Evolutionary conservation across 257 asterid species (phyloP).

Genomic region (Fraxinus anomala): DNA sequence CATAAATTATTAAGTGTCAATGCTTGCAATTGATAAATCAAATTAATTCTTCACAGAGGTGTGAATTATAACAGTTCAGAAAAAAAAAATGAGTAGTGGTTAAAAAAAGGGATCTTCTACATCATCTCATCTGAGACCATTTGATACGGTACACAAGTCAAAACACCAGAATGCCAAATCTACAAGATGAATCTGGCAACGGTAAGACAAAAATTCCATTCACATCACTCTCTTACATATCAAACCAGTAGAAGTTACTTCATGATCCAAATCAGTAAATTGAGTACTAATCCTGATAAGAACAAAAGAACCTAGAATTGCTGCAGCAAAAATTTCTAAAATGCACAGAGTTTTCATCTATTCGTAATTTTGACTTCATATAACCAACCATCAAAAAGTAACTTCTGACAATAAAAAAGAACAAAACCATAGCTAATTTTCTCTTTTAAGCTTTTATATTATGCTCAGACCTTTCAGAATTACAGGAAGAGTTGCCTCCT

Average conservation of each 20-base stretch:
- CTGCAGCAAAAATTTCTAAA: conserved; percentile 1
- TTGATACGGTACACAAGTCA: neutral
- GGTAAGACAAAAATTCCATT: neutral
- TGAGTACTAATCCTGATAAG: neutral
- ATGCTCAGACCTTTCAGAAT: conserved; percentile 68
- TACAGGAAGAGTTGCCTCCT: conserved; percentile 88
- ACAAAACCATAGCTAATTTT: neutral
- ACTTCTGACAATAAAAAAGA: conserved; percentile 7
- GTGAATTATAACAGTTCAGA: conserved; percentile 2
- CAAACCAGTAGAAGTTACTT: neutral
- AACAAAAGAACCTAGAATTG: neutral
- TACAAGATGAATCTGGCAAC: neutral
- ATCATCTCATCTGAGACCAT: neutral
- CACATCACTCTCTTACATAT: neutral
- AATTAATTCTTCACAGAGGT: neutral
- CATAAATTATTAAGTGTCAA: conserved; percentile 23
- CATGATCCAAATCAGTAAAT: neutral
- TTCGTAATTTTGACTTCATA: conserved; percentile 5
- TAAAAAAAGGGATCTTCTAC: neutral
- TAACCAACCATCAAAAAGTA: conserved; percentile 4
- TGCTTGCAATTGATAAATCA: conserved; percentile 6
- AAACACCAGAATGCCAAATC: neutral
- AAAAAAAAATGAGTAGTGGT: neutral
- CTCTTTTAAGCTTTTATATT: neutral
- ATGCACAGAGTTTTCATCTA: neutral